A percentile compares a stretch with the other conserved stretches of the same genome.
Conservation (phyloP, 352 stramenopile species). For the Phytophthora kernoviae region DNA sequence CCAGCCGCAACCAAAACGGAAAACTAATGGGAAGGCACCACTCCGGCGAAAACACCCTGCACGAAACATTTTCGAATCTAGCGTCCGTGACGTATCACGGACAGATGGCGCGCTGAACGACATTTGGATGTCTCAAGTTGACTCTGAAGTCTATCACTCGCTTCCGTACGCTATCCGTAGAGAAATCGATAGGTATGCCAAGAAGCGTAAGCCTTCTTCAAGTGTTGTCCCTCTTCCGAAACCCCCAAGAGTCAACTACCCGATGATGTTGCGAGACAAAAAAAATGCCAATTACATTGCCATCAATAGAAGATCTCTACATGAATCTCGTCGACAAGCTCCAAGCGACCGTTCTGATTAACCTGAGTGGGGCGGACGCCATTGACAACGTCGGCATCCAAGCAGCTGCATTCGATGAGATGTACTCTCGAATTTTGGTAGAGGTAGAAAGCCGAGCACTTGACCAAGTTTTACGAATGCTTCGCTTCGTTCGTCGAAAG, state of each 20-base stretch:
- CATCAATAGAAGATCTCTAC: constrained; percentile 64
- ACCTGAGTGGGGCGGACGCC: not conserved
- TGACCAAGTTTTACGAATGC: constrained; percentile 65
- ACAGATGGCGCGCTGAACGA: constrained; percentile 57
- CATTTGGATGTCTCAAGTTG: constrained; percentile 79
- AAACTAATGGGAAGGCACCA: constrained; percentile 37
- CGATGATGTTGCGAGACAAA: constrained; percentile 13
- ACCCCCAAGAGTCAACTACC: constrained; percentile 1
- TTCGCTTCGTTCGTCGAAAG: constrained; percentile 74
- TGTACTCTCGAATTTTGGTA: constrained; percentile 74
- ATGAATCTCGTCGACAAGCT: constrained; percentile 34
- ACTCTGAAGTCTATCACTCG: constrained; percentile 75
- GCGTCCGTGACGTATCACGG: constrained; percentile 4
- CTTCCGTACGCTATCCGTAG: constrained; percentile 68
- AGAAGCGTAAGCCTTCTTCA: constrained; percentile 40
- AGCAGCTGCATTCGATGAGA: constrained; percentile 61
- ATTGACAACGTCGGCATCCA: constrained; percentile 1
- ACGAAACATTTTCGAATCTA: constrained; percentile 43
- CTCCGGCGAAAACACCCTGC: constrained; percentile 21
- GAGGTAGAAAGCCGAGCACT: constrained; percentile 69
- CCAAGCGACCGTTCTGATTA: not conserved
- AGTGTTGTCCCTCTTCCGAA: constrained; percentile 17
- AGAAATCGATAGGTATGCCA: constrained; percentile 73
- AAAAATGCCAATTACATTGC: constrained; percentile 14
- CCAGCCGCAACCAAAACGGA: constrained; percentile 16